Evolutionary conservation across 2,329 filamentous ascomycete species (phyloP), one percentile per base, ranked within the genome.

Genomic region (Aureobasidium subglaciale): DNA sequence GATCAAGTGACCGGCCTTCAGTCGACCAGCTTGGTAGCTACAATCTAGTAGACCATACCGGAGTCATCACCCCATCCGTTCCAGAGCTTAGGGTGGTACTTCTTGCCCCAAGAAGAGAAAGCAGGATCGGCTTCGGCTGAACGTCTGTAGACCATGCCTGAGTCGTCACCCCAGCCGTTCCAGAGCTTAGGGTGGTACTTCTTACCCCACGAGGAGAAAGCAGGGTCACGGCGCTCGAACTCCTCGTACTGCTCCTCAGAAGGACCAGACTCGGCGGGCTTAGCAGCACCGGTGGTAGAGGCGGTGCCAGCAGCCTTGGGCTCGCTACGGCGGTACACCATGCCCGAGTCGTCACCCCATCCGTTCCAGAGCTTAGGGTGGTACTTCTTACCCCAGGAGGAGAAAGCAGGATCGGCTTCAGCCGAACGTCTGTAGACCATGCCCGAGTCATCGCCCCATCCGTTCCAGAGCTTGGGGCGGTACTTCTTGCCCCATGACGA

Each of bases 391-490:
- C 46, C 46, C 32, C 32, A 38, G 15, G 22, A 20, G n/a, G 25
- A 32, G 32, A 49, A 49, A 3, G 32, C 45, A 9, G 45, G 45
- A 22, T 49, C 8, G 22, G 32, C 16, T 32, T 49, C 27, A 20
- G 59, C 63, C 30, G 60, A 59, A 49, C 61, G 61, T 55, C 63
- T 59, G 58, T 58, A 35, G 40, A 58, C 60, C 41, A 57, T 45
- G 42, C 59, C 56, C 7, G 56, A 50, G n/a, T 48, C 37, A 8
- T 53, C 42, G 20, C 55, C 49, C 56, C 56, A 58, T 11, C 49
- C 56, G 20, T 41, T 55, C 27, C 37, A 41, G 15, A 24, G 10
- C 8, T 43, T 11, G 29, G 49, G 24, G 49, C 29, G 35, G 29
- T 54, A 35, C 49, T 41, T 45, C 27, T 46, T 34, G 5, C 53